These are phyloP conservation scores for Botrytis galanthina DNA, from an alignment of 2,329 filamentous ascomycete genomes.

Conservation along the genomic window DNA sequence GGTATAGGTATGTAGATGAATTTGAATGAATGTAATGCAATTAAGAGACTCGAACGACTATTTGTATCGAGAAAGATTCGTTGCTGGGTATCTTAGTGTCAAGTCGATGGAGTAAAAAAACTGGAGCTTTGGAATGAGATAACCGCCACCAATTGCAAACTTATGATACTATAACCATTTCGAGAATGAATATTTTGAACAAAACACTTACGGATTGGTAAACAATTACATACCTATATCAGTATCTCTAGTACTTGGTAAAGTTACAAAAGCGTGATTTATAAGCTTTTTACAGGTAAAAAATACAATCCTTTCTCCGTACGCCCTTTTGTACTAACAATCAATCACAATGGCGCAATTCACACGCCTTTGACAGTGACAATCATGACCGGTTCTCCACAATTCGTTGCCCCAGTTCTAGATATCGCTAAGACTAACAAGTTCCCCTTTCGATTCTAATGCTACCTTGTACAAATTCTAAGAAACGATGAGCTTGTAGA, in stretches of 20 bases:
- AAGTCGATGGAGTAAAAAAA: neutral
- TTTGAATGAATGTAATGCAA: neutral
- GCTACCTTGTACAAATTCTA: neutral
- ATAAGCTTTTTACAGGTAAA: neutral
- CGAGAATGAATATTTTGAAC: neutral
- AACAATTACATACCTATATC: neutral
- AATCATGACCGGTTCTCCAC: neutral
- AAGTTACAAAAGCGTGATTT: neutral
- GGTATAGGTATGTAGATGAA: neutral
- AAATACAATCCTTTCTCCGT: neutral
- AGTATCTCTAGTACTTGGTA: neutral
- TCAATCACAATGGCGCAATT: neutral
- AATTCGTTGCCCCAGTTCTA: neutral
- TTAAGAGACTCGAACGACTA: neutral
- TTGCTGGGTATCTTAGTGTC: neutral
- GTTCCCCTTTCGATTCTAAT: conserved; percentile 7
- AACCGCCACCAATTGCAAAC: neutral
- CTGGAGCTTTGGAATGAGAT: neutral
- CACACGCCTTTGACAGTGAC: neutral
- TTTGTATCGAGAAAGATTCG: conserved; percentile 1
- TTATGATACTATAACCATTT: neutral
- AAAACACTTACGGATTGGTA: neutral
- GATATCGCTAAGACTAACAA: neutral
- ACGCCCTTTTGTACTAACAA: neutral
- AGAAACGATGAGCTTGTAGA: neutral